Conservation (phyloP, 306 rosid species). For the Vicia sativa region DNA sequence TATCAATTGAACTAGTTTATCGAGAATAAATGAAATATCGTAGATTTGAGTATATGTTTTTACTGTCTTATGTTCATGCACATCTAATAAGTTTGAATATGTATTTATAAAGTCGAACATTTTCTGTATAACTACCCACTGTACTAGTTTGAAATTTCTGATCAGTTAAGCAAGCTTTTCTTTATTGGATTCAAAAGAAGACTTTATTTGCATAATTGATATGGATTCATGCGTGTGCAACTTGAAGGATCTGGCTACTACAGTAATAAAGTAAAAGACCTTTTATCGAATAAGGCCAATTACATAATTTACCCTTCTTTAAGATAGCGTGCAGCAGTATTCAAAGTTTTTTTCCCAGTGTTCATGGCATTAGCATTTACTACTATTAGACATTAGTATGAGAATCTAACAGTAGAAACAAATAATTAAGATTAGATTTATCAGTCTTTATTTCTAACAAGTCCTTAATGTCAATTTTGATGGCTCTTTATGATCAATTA, state of each 20-base stretch:
- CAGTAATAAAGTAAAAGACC: not conserved
- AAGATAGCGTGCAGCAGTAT: not conserved
- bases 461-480: slow-evolving; percentile 50
- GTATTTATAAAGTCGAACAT: too few relatives aligned
- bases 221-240: slow-evolving; percentile 20
- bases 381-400: too few relatives aligned
- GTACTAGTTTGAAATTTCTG: too few relatives aligned
- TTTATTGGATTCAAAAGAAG: not conserved
- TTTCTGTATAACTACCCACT: too few relatives aligned
- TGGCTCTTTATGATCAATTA: slow-evolving; percentile 55
- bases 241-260: not conserved
- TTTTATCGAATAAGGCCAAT: slow-evolving; percentile 18
- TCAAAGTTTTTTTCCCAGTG: not conserved
- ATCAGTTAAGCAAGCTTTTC: too few relatives aligned
- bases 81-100: too few relatives aligned
- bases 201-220: slow-evolving; percentile 17
- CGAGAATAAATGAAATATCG: too few relatives aligned
- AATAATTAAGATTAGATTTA: slow-evolving; percentile 2
- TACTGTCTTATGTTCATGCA: too few relatives aligned
- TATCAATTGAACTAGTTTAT: too few relatives aligned
- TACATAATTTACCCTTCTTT: not conserved
- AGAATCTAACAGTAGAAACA: too few relatives aligned
- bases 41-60: too few relatives aligned
- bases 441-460: slow-evolving; percentile 40
- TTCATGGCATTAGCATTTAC: too few relatives aligned